Conservation (phyloP, 1,284 basidiomycete genomes). For the Neonothopanus nambi region DNA sequence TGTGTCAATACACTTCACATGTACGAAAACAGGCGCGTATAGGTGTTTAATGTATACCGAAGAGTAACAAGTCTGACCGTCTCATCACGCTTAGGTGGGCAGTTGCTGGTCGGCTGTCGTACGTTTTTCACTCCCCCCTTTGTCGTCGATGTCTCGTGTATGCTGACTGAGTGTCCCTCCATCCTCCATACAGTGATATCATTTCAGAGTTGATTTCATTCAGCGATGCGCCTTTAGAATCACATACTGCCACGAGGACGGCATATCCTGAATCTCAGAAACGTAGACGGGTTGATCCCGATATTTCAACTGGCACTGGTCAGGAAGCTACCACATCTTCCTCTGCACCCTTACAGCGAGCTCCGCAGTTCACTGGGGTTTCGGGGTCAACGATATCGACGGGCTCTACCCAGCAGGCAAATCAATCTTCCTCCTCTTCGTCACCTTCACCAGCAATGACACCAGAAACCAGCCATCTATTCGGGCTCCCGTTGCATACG, state of each 20-base stretch:
- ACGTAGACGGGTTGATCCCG: too few relatives aligned
- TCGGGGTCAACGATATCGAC: too few relatives aligned
- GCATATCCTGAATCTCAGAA: too few relatives aligned
- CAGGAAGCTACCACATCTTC: too few relatives aligned
- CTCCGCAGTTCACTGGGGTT: too few relatives aligned
- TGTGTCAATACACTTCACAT: slow-evolving; percentile 10
- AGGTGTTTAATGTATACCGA: not conserved
- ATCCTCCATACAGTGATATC: slow-evolving; percentile 2
- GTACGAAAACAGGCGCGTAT: slow-evolving; percentile 5
- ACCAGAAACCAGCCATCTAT: too few relatives aligned
- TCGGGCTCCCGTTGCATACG: slow-evolving; percentile 11
- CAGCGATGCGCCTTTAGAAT: not conserved
- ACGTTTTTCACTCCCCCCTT: not conserved
- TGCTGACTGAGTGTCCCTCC: not conserved
- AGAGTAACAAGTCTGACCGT: not conserved
- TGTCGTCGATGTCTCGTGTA: not conserved
- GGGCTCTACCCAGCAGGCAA: too few relatives aligned
- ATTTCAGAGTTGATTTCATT: slow-evolving; percentile 8
- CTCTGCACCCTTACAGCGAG: too few relatives aligned
- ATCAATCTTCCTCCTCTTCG: too few relatives aligned
- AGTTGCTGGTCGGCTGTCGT: slow-evolving; percentile 11
- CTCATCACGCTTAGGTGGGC: not conserved
- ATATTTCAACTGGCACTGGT: too few relatives aligned
- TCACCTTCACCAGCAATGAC: too few relatives aligned
- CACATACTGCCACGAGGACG: not conserved